Base-by-base conservation (phyloP, 2,329 filamentous ascomycete genomes). In the Beauveria australis region DNA sequence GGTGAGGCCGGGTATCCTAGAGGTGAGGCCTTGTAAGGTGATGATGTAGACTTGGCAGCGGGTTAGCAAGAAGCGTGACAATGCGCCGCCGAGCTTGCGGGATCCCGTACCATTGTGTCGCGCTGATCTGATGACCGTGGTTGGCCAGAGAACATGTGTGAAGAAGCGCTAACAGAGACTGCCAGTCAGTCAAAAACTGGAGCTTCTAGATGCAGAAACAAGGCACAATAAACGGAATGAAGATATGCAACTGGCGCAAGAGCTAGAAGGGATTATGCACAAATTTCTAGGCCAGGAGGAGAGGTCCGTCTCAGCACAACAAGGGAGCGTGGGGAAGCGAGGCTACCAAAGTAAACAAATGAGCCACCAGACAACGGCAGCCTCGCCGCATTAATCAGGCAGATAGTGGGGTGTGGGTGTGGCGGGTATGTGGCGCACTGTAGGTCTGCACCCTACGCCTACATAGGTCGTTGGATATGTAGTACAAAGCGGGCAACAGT, bases 1-100 rank as follows among this genome's bases (percentile, higher is more conserved):
- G 74, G 72, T 66, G 84, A 82, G 52, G 88, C 87, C 65, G 86
- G 86, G 74, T 88, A 89, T 63, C 87, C 87, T 63, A 90, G 75
- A 59, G 86, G 86, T 26, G 87, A 89, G 16, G 87, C 86, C 72
- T 89, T 89, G 74, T 88, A 90, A 61, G 82, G 76, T 54, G 78
- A 71, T 61, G 76, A 79, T 72, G 78, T 81, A 71, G 78, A 80
- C 84, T 82, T 70, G 41, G 19, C 10, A n/a, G 33, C 16, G 7
- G 6, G 47, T 59, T 44, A 59, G 56, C n/a, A 44, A 18, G 26
- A 51, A 9, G 43, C 37, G n/a, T 26, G 30, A 26, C 19, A 26
- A 51, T 12, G 16, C 24, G 16, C 14, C 6, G 24, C n/a, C 1
- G 7, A 22, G 28, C 41, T 43, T 28, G 37, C 3, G 10, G 37